phyloP scores from a whole-genome alignment of 805 yeast genomes.

The Spathaspora arborariae region DNA sequence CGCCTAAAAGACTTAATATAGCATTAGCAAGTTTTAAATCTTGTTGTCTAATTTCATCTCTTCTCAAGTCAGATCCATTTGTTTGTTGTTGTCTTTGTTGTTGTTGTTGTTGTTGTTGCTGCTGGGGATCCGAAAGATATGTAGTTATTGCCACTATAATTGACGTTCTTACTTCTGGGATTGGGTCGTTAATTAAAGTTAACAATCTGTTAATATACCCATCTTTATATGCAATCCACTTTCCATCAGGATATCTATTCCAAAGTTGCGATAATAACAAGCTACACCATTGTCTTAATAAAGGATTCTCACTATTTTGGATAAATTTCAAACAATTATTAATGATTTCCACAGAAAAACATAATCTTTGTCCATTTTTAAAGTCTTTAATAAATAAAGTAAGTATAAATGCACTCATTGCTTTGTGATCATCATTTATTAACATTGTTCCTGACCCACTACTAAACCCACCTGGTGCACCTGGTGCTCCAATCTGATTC shows the following conservation, averaged over 20 bases:
- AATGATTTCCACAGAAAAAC: conserved; percentile 71
- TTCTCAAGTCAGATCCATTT: conserved; percentile 26
- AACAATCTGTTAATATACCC: conserved; percentile 57
- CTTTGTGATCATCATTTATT: conserved; percentile 79
- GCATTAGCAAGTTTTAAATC: conserved; percentile 70
- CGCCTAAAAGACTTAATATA: conserved; percentile 65
- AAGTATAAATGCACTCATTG: conserved; percentile 90
- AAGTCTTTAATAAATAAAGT: conserved; percentile 81
- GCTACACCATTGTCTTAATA: conserved; percentile 90
- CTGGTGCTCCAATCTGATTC: conserved; percentile 28
- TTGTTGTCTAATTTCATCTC: conserved; percentile 55
- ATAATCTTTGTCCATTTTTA: conserved; percentile 72
- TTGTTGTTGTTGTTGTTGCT: conserved; percentile 9
- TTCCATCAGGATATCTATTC: conserved; percentile 69
- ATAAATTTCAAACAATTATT: conserved; percentile 63
- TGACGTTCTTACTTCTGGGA: conserved; percentile 92
- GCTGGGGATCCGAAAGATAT: conserved; percentile 51
- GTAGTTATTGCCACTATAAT: conserved; percentile 69
- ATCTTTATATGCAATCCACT: conserved; percentile 63
- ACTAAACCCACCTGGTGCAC: conserved; percentile 25
- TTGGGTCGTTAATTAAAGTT: conserved; percentile 72
- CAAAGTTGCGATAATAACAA: conserved; percentile 74
- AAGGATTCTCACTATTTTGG: conserved; percentile 73
- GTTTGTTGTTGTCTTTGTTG: conserved; percentile 14
- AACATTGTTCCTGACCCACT: conserved; percentile 24